Evolutionary conservation across 2,329 filamentous ascomycete genomes (phyloP), one percentile per base, ranked within the genome.

Genomic region (Alternaria panax): DNA sequence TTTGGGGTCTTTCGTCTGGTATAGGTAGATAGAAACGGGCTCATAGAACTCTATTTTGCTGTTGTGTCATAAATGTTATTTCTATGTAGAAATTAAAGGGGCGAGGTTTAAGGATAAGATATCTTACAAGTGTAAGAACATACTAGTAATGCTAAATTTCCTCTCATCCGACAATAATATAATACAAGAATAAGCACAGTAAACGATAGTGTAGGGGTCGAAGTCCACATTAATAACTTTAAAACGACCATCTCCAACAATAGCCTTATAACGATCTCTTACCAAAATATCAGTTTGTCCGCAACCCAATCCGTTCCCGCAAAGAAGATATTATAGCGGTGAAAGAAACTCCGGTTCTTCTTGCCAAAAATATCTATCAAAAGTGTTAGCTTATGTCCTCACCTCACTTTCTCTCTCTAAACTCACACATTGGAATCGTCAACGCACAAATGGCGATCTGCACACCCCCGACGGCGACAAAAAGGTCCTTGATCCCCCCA

Each of bases 401-500:
- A 22, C n/a, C 11, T 46, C 27, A 9, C 27, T n/a, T 16, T 30
- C 43, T 6, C 5, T 34, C 16, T 45, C 18, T 54, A 34, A 22
- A 86, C 92, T 84, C 87, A 96, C 92, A 90, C 85, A 90, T 86
- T 0, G 92, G 91, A 57, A 97, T 84, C 53, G 88, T 92, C 64
- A 91, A 75, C 50, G 90, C 75, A 76, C 92, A 97, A 48, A 96
- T 82, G 2, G 83, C 88, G 0, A 96, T 84, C 79, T 97, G 92
- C 18, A 96, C 87, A 34, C 87, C 90, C 2, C 87, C 89, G 46
- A 97, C 85, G 20, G 86, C 84, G 54, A 90, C 84, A 78, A 97
- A 94, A 0, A 86, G 81, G 46, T 85, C 83, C 60, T 87, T 86
- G n/a, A 89, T 86, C 2, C 87, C 87, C n/a, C 43, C 43, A 32